A percentile compares a stretch with the other conserved stretches of the same genome.
Conservation (phyloP, 108 stramenopile species). For the Cyclostephanos tholiformis region DNA sequence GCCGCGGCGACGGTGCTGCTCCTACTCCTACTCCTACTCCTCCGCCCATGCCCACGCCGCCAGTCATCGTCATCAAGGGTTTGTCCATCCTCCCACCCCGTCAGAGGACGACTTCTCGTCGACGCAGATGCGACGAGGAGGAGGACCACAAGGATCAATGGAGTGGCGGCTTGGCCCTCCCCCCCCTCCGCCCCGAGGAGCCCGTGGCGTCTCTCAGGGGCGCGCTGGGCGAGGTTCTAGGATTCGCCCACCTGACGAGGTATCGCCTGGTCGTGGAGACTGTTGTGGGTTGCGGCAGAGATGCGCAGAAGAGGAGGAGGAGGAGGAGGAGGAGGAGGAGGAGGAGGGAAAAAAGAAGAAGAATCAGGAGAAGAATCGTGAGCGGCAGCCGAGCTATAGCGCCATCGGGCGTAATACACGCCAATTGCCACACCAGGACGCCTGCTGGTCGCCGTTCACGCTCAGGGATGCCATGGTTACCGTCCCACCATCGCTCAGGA, state of each 20-base stretch:
- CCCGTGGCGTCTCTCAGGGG: slow-evolving; percentile 71
- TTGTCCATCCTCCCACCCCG: slow-evolving; percentile 73
- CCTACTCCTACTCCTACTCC: no score
- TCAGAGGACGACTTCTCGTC: slow-evolving; percentile 40
- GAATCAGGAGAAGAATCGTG: neutral
- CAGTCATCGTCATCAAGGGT: slow-evolving; percentile 51
- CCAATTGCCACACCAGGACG: slow-evolving; percentile 2
- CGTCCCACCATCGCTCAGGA: slow-evolving; percentile 55
- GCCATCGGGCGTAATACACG: neutral
- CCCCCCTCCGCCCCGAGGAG: slow-evolving; percentile 82
- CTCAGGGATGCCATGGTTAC: slow-evolving; percentile 65
- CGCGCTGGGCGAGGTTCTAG: slow-evolving; percentile 68
- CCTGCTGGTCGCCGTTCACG: slow-evolving; percentile 60
- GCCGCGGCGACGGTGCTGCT: no score
- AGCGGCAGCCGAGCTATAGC: neutral
- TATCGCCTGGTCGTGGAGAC: slow-evolving; percentile 73
- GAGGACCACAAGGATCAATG: slow-evolving; percentile 9
- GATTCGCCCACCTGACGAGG: slow-evolving; percentile 77
- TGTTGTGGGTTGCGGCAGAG: neutral
- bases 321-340: neutral
- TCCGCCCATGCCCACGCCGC: neutral
- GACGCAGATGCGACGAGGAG: neutral
- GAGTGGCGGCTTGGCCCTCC: slow-evolving; percentile 51
- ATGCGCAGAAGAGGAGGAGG: neutral
- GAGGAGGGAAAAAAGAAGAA: neutral